phyloP scores from a whole-genome alignment of 192 early-diverging fungal species.

The Podila epicladia region DNA sequence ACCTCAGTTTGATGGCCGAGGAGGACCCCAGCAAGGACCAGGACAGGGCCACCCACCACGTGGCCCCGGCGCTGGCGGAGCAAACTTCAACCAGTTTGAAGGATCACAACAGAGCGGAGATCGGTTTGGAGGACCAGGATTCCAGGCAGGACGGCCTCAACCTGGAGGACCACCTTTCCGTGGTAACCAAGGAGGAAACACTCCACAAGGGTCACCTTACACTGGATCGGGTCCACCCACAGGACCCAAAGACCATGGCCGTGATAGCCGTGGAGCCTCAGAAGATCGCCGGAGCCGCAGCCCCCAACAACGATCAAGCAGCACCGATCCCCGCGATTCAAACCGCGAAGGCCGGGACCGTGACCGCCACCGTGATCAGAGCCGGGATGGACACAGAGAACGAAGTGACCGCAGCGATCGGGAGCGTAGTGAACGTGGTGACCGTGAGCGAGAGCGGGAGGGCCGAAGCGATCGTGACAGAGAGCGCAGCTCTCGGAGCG shows the following conservation, averaged over 20 bases:
- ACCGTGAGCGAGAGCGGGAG: constrained; percentile 16
- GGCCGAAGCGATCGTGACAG: constrained; percentile 25
- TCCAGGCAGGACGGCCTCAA: constrained; percentile 28
- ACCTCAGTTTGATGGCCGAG: constrained; percentile 14
- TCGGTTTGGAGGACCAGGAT: constrained; percentile 20
- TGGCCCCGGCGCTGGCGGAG: constrained; percentile 8
- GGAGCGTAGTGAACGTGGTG: constrained; percentile 4
- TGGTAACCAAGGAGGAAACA: constrained; percentile 25
- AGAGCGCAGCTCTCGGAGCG: constrained; percentile 35
- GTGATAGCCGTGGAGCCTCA: constrained; percentile 14
- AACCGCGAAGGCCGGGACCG: constrained; percentile 7
- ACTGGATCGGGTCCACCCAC: constrained; percentile 3
- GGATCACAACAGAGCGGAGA: constrained; percentile 1
- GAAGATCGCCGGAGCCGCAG: constrained; percentile 38
- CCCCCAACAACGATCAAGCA: constrained; percentile 10
- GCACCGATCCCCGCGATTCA: background rate
- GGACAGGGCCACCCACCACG: constrained; percentile 7
- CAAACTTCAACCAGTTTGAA: constrained; percentile 33
- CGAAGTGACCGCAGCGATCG: constrained; percentile 27
- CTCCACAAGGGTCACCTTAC: constrained; percentile 17
- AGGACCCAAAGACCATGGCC: background rate
- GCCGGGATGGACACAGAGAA: constrained; percentile 6
- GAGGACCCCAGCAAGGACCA: constrained; percentile 9
- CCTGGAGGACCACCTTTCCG: background rate
- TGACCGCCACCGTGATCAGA: background rate